Evolutionary conservation across 2,329 filamentous ascomycete genomes (phyloP), one percentile per base, ranked within the genome.

Genomic region (Capronia americana): DNA sequence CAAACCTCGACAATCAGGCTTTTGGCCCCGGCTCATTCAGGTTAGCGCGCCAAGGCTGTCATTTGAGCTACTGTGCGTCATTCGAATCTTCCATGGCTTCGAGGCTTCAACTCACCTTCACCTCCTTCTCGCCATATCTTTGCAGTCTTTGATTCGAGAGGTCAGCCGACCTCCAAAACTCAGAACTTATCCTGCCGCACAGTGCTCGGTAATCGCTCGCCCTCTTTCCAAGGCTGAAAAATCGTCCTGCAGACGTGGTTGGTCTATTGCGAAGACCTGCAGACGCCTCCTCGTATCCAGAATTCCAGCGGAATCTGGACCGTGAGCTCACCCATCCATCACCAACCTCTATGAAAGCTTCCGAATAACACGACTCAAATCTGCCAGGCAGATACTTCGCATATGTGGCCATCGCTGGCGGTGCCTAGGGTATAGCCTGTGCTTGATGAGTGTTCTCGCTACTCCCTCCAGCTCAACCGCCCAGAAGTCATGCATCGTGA

Each of bases 221-320:
- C 23, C 3, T 28, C 24, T 51, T 51, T 26, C 11, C 48, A 20
- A 51, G 48, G 48, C 48, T 51, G 48, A 51, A 14, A 26, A 28
- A 23, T 17, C 14, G 7, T 12, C 20, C 10, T 23, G 20, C 10
- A 26, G 48, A 28, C 11, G 48, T 51, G 48, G 14, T 51, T 51
- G n/a, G 48, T 23, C 24, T 20, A 7, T 17, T 2, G 11, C 48
- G 10, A 26, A 51, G 24, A 3, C 24, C 20, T 51, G 48, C 48
- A 26, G 20, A 26, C 48, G 20, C 48, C 48, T 51, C 48, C 48
- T 51, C 48, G 48, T 51, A 51, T 51, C 14, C 48, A 51, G 24
- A 14, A 24, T 51, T 51, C 48, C 48, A 51, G 48, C 48, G 2
- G 12, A 26, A 24, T 51, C 48, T 51, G 48, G 48, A 28, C 48